phyloP scores from a whole-genome alignment of 2,329 filamentous ascomycete genomes.

The Cadophora sp. region DNA sequence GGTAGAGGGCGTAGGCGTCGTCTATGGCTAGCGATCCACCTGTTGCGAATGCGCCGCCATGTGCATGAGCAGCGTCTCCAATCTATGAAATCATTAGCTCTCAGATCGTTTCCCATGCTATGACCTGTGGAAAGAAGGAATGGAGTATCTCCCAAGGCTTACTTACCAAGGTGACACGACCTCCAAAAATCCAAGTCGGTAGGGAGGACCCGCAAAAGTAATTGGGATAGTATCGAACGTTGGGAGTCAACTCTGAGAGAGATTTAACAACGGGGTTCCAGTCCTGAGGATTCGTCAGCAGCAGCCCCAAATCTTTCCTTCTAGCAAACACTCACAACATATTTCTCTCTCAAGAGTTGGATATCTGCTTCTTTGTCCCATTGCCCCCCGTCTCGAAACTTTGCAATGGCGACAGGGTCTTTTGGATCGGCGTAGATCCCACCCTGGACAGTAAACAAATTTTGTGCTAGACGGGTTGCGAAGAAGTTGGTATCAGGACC shows the following conservation, averaged over 20 bases:
- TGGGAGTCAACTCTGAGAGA: constrained; percentile 45
- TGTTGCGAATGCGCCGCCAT: constrained; percentile 49
- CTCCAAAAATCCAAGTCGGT: constrained; percentile 43
- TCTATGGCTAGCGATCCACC: constrained; percentile 50
- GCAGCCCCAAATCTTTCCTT: not conserved
- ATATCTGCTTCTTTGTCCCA: constrained; percentile 45
- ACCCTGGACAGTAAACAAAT: constrained; percentile 46
- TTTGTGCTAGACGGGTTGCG: constrained; percentile 40
- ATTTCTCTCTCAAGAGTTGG: constrained; percentile 41
- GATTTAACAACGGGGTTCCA: constrained; percentile 48
- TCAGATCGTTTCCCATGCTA: not conserved
- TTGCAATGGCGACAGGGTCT: constrained; percentile 33
- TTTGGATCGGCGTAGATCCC: constrained; percentile 40
- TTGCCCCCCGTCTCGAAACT: constrained; percentile 25
- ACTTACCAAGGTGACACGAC: constrained; percentile 41
- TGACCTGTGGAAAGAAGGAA: not conserved
- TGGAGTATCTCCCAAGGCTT: not conserved
- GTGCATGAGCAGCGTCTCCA: constrained; percentile 50
- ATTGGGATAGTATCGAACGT: constrained; percentile 47
- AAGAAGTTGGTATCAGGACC: constrained; percentile 46
- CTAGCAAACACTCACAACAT: constrained; percentile 36
- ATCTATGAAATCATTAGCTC: constrained; percentile 23
- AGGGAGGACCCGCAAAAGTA: constrained; percentile 43
- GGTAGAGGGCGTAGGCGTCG: constrained; percentile 47
- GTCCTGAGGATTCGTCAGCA: constrained; percentile 32